Evolutionary conservation across 2,329 filamentous ascomycete genomes (phyloP).

Genomic region (Penicillium sp.): DNA sequence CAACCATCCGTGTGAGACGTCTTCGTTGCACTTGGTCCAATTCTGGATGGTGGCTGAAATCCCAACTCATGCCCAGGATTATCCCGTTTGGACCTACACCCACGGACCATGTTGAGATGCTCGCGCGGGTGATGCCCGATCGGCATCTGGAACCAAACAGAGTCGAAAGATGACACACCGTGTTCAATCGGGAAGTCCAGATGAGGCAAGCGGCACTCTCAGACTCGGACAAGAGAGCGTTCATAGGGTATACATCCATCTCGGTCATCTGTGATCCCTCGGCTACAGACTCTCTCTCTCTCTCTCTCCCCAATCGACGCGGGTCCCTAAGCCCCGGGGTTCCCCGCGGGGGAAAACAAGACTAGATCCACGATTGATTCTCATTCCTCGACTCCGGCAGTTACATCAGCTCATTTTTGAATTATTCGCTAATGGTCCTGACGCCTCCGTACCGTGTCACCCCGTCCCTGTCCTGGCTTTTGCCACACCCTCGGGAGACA

Average conservation of each 20-base stretch:
- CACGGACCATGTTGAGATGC: too few species aligned
- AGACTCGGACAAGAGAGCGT: too few species aligned
- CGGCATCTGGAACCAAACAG: too few species aligned
- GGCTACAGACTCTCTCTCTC: neutral
- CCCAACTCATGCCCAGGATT: constrained; percentile 7
- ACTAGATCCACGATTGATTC: constrained; percentile 18
- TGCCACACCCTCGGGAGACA: too few species aligned
- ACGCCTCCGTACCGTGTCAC: too few species aligned
- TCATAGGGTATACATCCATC: neutral
- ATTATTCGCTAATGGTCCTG: too few species aligned
- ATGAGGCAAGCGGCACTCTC: neutral
- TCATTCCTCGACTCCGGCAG: constrained; percentile 15
- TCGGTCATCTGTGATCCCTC: neutral
- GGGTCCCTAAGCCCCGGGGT: constrained; percentile 17
- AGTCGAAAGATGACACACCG: neutral
- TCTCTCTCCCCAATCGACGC: constrained; percentile 4
- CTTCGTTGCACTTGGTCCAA: neutral
- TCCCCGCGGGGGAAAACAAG: constrained; percentile 24
- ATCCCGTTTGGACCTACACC: constrained; percentile 4
- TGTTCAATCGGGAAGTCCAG: constrained; percentile 21
- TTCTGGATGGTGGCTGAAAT: neutral
- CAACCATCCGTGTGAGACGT: neutral
- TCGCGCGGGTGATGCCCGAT: constrained; percentile 14
- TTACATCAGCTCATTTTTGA: too few species aligned
- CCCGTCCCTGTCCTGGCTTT: too few species aligned